phyloP scores from a whole-genome alignment of 2,329 filamentous ascomycete genomes.

The Sarocladium kiliense region DNA sequence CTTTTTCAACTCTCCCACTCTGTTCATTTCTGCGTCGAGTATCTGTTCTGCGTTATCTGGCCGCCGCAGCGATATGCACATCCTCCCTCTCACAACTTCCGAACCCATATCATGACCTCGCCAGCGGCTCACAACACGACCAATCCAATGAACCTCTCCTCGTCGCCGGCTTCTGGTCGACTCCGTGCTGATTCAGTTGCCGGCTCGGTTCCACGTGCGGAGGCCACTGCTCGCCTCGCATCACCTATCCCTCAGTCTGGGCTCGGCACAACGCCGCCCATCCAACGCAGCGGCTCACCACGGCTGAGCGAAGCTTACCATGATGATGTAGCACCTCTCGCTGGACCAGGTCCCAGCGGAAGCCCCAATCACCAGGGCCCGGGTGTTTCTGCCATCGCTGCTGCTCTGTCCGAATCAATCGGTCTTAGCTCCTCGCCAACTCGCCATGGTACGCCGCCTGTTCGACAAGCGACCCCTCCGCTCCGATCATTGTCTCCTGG shows the following conservation, averaged over 20 bases:
- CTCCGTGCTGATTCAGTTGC: conserved; percentile 36
- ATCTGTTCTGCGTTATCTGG: not conserved
- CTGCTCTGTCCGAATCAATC: conserved; percentile 73
- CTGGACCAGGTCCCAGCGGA: conserved; percentile 38
- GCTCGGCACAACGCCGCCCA: conserved; percentile 27
- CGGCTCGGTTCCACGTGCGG: conserved; percentile 51
- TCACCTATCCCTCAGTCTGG: conserved; percentile 45
- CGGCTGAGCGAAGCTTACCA: conserved; percentile 20
- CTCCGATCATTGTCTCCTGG: conserved; percentile 32
- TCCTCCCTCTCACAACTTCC: not conserved
- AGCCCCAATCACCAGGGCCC: conserved; percentile 65
- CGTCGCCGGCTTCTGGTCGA: conserved; percentile 42
- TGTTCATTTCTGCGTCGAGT: not conserved
- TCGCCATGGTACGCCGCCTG: conserved; percentile 61
- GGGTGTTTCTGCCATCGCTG: conserved; percentile 81
- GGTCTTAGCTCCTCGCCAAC: conserved; percentile 59
- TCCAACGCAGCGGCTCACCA: conserved; percentile 27
- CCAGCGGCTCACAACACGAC: conserved; percentile 27
- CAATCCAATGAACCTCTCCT: conserved; percentile 21
- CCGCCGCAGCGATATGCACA: not conserved
- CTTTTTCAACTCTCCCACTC: not conserved
- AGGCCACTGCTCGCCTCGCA: conserved; percentile 56
- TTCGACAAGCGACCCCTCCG: conserved; percentile 53
- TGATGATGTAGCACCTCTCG: conserved; percentile 55
- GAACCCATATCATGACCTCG: conserved; percentile 27